phyloP scores from a whole-genome alignment of 257 asterid species.

The Thymus quinquecostatus region DNA sequence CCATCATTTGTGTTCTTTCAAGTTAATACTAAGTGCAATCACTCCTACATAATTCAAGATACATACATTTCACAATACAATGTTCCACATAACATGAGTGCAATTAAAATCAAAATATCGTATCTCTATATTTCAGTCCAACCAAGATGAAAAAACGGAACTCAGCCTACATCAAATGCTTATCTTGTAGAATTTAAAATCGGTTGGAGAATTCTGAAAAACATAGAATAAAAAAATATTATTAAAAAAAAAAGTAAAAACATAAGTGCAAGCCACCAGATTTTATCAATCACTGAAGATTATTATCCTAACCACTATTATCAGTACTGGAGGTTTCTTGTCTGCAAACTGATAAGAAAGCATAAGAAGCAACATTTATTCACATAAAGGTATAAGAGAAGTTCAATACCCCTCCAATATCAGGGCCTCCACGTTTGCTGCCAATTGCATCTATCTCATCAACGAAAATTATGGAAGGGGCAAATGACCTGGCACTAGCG shows the following conservation, averaged over 20 bases:
- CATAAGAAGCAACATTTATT: slow-evolving; percentile 23
- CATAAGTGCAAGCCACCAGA: not conserved
- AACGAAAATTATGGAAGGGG: slow-evolving; percentile 96
- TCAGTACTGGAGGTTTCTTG: not conserved
- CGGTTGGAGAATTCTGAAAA: too few species aligned
- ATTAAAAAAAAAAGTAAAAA: not conserved
- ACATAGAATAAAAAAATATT: not conserved
- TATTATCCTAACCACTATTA: slow-evolving; percentile 1
- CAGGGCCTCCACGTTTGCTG: slow-evolving; percentile 99
- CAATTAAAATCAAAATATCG: not conserved
- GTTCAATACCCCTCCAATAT: slow-evolving; percentile 94
- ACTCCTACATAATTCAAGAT: not conserved
- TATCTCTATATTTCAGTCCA: slow-evolving; percentile 19
- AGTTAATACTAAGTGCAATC: slow-evolving; percentile 16
- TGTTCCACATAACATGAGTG: too few species aligned
- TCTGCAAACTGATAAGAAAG: slow-evolving; percentile 21
- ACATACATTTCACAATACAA: too few species aligned
- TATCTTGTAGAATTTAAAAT: slow-evolving; percentile 18
- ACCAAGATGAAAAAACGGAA: slow-evolving; percentile 17
- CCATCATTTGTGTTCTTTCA: slow-evolving; percentile 7
- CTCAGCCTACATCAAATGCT: not conserved
- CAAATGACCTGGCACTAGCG: slow-evolving; percentile 90
- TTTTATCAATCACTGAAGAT: not conserved
- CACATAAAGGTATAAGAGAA: slow-evolving; percentile 13
- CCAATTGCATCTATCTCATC: slow-evolving; percentile 99